Evolutionary conservation across 2,329 filamentous ascomycete species (phyloP).

Genomic region (Sordariomycetes sp.): DNA sequence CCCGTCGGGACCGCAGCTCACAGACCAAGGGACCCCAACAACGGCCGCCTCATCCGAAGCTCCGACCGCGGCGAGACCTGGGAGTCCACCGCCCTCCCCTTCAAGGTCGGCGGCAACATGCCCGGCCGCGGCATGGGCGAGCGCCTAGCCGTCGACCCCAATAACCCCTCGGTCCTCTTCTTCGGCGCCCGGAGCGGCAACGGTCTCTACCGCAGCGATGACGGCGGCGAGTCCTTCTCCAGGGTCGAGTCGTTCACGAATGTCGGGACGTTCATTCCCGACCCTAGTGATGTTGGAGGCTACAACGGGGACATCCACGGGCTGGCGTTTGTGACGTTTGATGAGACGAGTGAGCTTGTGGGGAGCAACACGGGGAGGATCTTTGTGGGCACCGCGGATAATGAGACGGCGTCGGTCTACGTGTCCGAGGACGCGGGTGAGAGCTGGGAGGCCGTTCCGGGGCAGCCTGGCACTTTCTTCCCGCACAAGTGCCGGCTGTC

Average conservation of each 20-base stretch:
- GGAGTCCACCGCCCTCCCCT: constrained; percentile 32
- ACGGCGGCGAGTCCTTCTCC: constrained; percentile 37
- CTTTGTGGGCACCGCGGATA: constrained; percentile 42
- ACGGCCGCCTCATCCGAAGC: constrained; percentile 39
- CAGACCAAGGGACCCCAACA: constrained; percentile 31
- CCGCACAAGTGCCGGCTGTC: constrained; percentile 40
- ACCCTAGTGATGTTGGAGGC: constrained; percentile 28
- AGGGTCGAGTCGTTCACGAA: constrained; percentile 38
- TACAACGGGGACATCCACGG: constrained; percentile 31
- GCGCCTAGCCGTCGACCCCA: constrained; percentile 42
- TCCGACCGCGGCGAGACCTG: constrained; percentile 40
- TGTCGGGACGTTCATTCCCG: constrained; percentile 31
- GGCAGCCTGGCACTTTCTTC: constrained; percentile 35
- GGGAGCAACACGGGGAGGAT: constrained; percentile 37
- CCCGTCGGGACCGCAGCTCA: neutral
- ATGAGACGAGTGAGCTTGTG: constrained; percentile 30
- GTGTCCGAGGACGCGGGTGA: constrained; percentile 37
- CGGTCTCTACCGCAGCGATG: constrained; percentile 43
- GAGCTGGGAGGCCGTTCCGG: constrained; percentile 35
- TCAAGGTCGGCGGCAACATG: constrained; percentile 51
- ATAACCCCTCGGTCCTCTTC: constrained; percentile 41
- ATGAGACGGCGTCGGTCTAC: constrained; percentile 36
- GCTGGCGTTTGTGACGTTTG: constrained; percentile 39
- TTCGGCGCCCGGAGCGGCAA: constrained; percentile 45
- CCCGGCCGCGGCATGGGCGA: constrained; percentile 46